These are phyloP conservation scores for Candida broadrunensis DNA, from an alignment of 805 yeast species.

Conservation along the genomic window DNA sequence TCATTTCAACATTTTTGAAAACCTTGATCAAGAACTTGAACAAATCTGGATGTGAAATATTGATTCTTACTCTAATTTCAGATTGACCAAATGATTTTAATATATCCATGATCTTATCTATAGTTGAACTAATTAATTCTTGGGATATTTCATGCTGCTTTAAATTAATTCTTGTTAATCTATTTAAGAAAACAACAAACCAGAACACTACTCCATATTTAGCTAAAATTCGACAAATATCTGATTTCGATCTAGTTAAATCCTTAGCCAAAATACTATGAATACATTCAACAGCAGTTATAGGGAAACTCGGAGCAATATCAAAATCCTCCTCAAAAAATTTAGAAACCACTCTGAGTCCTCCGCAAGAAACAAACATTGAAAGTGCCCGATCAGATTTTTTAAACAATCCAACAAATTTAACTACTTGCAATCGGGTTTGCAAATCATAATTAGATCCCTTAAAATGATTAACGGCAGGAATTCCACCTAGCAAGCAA, in stretches of 20 bases:
- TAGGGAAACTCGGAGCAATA: slow-evolving; percentile 32
- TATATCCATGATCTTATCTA: slow-evolving; percentile 35
- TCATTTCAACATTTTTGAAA: slow-evolving; percentile 21
- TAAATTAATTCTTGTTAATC: slow-evolving; percentile 20
- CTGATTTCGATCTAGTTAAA: slow-evolving; percentile 38
- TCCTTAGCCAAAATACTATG: slow-evolving; percentile 31
- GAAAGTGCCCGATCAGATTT: slow-evolving; percentile 34
- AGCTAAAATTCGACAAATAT: slow-evolving; percentile 39
- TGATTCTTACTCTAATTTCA: slow-evolving; percentile 42
- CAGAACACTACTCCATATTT: slow-evolving; percentile 43
- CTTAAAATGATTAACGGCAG: slow-evolving; percentile 36
- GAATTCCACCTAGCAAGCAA: slow-evolving; percentile 43
- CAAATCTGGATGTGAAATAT: slow-evolving; percentile 35
- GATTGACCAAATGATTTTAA: slow-evolving; percentile 43
- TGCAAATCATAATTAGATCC: slow-evolving; percentile 24
- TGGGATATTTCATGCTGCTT: slow-evolving; percentile 1
- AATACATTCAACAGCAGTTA: slow-evolving; percentile 35
- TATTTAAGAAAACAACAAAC: slow-evolving; percentile 36
- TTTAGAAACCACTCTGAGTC: slow-evolving; percentile 40
- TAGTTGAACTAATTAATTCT: slow-evolving; percentile 5
- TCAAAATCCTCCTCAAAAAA: slow-evolving; percentile 47
- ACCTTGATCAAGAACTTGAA: slow-evolving; percentile 42
- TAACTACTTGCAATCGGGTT: slow-evolving; percentile 35
- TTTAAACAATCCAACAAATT: slow-evolving; percentile 29
- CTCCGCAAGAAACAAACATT: slow-evolving; percentile 46